Evolutionary conservation across 2,329 filamentous ascomycete species (phyloP), one percentile per base, ranked within the genome.

Genomic region (Colletotrichum higginsianum): DNA sequence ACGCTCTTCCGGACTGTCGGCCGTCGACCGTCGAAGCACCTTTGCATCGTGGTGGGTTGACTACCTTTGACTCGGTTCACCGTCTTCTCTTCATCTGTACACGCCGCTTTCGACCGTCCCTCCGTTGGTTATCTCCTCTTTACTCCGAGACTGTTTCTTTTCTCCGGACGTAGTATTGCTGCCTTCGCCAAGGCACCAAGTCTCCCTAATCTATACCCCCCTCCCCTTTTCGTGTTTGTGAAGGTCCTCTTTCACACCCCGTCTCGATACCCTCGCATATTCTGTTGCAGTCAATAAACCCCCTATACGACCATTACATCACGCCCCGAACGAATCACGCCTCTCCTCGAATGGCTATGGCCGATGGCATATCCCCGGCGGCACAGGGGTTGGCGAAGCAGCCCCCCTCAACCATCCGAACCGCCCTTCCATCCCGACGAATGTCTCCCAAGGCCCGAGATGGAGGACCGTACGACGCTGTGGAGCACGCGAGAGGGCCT

Each of bases 331-430:
- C 47, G 52, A 58, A n/a, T 15, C 30, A 35, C 47, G 46, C 40
- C 53, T 69, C 58, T 61, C 30, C n/a, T 66, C 72, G 70, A 69
- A 74, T 74, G 72, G 72, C 72, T 62, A 74, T 74, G 72, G 70
- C 72, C 44, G 72, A 74, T 62, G 70, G 61, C 35, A 66, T 72
- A 38, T 71, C 60, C 46, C 61, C 68, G 64, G 69, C 65, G 61
- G 72, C 66, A 60, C 70, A 63, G 53, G 61, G 70, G 35, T 50
- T 70, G 56, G 50, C 65, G 15, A 73, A 69, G 35, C 67, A 74
- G 56, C 40, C 64, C 42, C 52, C 61, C 30, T 72, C 72, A 44
- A 64, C 64, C 26, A 68, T 67, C 56, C 67, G 73, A 58, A 74
- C 71, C 16, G 72, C 73, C 13, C 73, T 74, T 42, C 73, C 73